A percentile compares a stretch with the other conserved stretches of the same genome.
Evolutionary conservation across 164 flowering plant species (phyloP).

Genomic region (Sedum album): DNA sequence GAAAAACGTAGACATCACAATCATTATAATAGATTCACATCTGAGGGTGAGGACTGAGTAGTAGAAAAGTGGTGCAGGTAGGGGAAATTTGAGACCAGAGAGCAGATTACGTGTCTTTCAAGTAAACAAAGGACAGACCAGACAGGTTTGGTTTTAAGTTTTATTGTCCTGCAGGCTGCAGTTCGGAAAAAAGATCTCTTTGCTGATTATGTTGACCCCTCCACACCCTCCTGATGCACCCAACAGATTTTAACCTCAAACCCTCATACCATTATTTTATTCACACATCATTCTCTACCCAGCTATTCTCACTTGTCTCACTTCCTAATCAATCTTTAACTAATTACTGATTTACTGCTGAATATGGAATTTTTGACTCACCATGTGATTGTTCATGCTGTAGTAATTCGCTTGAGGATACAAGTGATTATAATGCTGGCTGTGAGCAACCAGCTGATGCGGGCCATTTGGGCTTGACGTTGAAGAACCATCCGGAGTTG

Average conservation of each 20-base stretch:
- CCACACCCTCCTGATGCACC: not conserved
- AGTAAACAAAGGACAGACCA: constrained; percentile 1
- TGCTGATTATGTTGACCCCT: constrained; percentile 8
- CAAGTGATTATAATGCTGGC: not conserved
- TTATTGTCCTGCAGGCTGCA: constrained; percentile 1
- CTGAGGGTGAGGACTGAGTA: not conserved
- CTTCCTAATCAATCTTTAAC: not conserved
- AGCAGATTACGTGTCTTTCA: not conserved
- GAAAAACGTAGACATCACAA: too few relatives aligned
- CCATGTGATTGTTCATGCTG: not conserved
- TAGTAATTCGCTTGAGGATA: not conserved
- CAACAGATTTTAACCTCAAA: not conserved
- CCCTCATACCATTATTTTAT: not conserved
- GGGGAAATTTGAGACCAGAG: not conserved
- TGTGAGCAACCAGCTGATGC: not conserved
- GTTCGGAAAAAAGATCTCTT: not conserved
- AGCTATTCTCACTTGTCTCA: constrained; percentile 7
- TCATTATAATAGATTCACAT: not conserved
- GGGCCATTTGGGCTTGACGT: not conserved
- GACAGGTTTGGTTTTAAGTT: not conserved
- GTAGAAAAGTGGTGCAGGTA: not conserved
- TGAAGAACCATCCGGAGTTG: not conserved
- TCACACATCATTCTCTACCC: not conserved
- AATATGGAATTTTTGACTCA: not conserved
- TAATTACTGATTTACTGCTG: too few relatives aligned